These are phyloP conservation scores for Lactarius evosmus DNA, from an alignment of 768 basidiomycete genomes.

Conservation along the genomic window DNA sequence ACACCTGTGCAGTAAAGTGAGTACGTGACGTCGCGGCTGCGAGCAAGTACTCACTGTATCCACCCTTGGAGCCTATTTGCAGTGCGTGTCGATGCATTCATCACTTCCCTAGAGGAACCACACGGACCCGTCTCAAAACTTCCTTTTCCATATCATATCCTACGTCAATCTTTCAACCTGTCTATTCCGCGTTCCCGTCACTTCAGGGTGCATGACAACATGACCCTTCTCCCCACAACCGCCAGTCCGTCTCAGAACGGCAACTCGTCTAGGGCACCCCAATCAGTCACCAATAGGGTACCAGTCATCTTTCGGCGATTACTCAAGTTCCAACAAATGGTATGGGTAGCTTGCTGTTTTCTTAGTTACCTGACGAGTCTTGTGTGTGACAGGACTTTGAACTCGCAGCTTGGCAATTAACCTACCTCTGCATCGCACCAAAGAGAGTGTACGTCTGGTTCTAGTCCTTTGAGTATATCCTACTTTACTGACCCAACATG, in stretches of 20 bases:
- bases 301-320: slow-evolving; percentile 79
- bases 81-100: slow-evolving; percentile 14
- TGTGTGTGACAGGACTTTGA: slow-evolving; percentile 78
- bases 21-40: background rate
- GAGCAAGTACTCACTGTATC: background rate
- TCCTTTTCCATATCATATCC: slow-evolving; percentile 3
- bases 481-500: slow-evolving; percentile 15
- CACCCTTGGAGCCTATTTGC: background rate
- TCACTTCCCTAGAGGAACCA: slow-evolving; percentile 3
- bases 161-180: slow-evolving; percentile 21
- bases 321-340: slow-evolving; percentile 86
- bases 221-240: slow-evolving; percentile 33
- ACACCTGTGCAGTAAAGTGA: background rate
- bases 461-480: slow-evolving; percentile 21
- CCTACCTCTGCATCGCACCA: slow-evolving; percentile 89
- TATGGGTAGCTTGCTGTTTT: slow-evolving; percentile 33
- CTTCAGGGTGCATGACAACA: slow-evolving; percentile 25
- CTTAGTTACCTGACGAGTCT: background rate
- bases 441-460: slow-evolving; percentile 72
- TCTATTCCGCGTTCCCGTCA: slow-evolving; percentile 28
- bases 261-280: slow-evolving; percentile 19
- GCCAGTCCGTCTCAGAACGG: slow-evolving; percentile 27
- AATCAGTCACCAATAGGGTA: slow-evolving; percentile 50
- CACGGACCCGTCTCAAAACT: slow-evolving; percentile 1
- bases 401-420: slow-evolving; percentile 92